These are phyloP conservation scores for Aureobasidium namibiae DNA, from an alignment of 2,329 filamentous ascomycete species.

Conservation along the genomic window DNA sequence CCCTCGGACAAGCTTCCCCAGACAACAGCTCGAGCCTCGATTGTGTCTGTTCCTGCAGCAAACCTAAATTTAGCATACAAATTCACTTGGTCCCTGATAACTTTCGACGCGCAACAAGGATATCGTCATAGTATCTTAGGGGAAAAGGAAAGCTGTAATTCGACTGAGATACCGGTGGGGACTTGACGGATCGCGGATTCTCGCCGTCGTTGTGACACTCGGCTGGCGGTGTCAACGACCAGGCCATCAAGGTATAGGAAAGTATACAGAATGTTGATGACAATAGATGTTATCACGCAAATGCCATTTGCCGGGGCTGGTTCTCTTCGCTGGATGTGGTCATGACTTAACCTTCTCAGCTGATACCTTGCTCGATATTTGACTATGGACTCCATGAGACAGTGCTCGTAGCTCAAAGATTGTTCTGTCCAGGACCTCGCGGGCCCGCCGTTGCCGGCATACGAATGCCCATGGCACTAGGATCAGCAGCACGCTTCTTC, in stretches of 20 bases:
- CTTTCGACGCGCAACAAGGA: too few relatives aligned
- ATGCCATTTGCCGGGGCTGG: too few relatives aligned
- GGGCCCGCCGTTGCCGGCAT: conserved; percentile 21
- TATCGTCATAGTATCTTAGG: too few relatives aligned
- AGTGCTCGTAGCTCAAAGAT: neutral
- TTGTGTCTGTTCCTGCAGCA: conserved; percentile 3
- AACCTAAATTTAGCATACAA: neutral
- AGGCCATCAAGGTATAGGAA: neutral
- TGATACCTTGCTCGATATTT: neutral
- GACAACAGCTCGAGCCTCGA: neutral
- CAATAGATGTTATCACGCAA: neutral
- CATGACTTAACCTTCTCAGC: too few relatives aligned
- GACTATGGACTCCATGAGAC: too few relatives aligned
- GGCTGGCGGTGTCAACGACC: neutral
- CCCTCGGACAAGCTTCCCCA: neutral
- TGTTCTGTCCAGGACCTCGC: conserved; percentile 3
- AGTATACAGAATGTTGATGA: neutral
- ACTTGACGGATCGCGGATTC: too few relatives aligned
- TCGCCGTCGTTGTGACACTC: neutral
- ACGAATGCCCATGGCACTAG: conserved; percentile 26
- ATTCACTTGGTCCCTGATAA: too few relatives aligned
- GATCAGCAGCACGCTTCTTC: conserved; percentile 15
- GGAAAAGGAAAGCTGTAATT: too few relatives aligned
- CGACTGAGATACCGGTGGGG: too few relatives aligned
- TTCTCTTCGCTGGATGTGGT: too few relatives aligned